A percentile compares a stretch with the other conserved stretches of the same genome.
Evolutionary conservation across 1,139 yeast species (phyloP).

Genomic region (Dujonia santamariae): DNA sequence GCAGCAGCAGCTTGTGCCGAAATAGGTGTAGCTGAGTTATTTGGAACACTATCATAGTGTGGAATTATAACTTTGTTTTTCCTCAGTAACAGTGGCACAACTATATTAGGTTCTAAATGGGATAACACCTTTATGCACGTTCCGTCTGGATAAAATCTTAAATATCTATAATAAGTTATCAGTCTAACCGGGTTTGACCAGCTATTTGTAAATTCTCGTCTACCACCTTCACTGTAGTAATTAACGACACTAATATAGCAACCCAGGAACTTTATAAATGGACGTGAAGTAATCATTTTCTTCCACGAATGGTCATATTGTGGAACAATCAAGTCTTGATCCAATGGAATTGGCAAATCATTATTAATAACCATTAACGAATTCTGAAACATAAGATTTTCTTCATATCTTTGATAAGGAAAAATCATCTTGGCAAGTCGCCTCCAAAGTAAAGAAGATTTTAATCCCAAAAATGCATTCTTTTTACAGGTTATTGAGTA

Average conservation of each 20-base stretch:
- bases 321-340: conserved; percentile 42
- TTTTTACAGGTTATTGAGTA: conserved; percentile 61
- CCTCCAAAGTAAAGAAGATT: conserved; percentile 54
- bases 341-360: conserved; percentile 37
- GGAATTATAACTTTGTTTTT: conserved; percentile 15
- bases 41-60: neutral
- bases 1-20: conserved; percentile 15
- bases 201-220: conserved; percentile 60
- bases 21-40: conserved; percentile 8
- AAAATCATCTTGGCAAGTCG: conserved; percentile 54
- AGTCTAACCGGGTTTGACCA: conserved; percentile 77
- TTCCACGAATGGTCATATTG: conserved; percentile 54
- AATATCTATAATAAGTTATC: conserved; percentile 83
- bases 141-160: conserved; percentile 81
- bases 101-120: conserved; percentile 59
- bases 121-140: conserved; percentile 64
- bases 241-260: conserved; percentile 83
- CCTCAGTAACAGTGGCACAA: conserved; percentile 53
- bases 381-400: conserved; percentile 28
- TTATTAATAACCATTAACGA: too few relatives aligned
- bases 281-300: conserved; percentile 47
- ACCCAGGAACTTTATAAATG: conserved; percentile 77
- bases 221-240: conserved; percentile 77
- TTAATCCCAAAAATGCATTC: conserved; percentile 61
- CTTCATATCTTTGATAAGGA: conserved; percentile 53